A percentile compares a stretch with the other conserved stretches of the same genome.
These are phyloP conservation scores for Candida taoyuanica DNA, from an alignment of 805 yeast genomes.

Conservation along the genomic window DNA sequence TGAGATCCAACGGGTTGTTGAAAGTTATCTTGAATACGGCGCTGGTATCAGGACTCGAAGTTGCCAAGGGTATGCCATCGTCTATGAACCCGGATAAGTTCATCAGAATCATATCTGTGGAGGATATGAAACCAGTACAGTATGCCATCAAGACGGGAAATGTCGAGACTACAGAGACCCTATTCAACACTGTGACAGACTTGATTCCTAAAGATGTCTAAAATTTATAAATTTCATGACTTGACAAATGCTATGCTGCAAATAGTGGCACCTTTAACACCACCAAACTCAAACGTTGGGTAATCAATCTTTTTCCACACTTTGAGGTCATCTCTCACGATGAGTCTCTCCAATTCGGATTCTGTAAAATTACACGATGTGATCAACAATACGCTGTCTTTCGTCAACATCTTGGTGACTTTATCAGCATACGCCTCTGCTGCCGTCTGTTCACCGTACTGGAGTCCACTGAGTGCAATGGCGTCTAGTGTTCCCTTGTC, in stretches of 20 bases:
- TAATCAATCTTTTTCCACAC: conserved; percentile 68
- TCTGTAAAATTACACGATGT: conserved; percentile 95
- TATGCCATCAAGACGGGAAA: conserved; percentile 73
- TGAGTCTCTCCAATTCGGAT: conserved; percentile 56
- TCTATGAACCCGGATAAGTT: conserved; percentile 82
- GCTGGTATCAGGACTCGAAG: conserved; percentile 53
- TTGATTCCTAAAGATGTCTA: conserved; percentile 21
- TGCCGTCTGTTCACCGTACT: conserved; percentile 42
- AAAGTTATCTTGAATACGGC: conserved; percentile 79
- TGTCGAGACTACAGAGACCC: conserved; percentile 51
- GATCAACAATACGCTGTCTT: conserved; percentile 59
- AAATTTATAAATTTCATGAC: conserved; percentile 3
- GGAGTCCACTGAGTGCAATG: conserved; percentile 73
- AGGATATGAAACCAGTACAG: conserved; percentile 67
- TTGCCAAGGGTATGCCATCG: conserved; percentile 78
- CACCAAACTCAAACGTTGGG: conserved; percentile 86
- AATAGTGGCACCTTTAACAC: conserved; percentile 80
- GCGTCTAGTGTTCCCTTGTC: conserved; percentile 98
- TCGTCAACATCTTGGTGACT: conserved; percentile 51
- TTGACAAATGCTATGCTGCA: conserved; percentile 78
- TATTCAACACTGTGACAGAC: conserved; percentile 46
- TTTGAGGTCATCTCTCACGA: conserved; percentile 41
- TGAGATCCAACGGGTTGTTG: conserved; percentile 86
- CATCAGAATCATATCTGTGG: conserved; percentile 66
- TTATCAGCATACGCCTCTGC: conserved; percentile 59